Conservation (phyloP, 2,329 filamentous ascomycete species). For the Xylariaceae sp. region DNA sequence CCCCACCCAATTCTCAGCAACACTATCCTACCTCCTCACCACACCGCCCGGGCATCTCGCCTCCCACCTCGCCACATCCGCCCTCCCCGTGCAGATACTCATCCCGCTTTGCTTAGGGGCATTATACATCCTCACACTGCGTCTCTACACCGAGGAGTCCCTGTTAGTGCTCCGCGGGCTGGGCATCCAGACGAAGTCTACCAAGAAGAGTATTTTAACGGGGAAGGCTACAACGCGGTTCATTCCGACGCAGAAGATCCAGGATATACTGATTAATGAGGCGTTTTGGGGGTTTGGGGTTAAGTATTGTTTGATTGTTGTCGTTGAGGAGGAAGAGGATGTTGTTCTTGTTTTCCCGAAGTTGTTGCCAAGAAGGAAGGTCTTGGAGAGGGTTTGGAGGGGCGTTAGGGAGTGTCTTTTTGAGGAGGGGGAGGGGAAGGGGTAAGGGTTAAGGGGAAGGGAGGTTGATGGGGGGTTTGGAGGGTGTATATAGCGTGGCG, state of each 20-base stretch:
- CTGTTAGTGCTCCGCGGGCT: slow-evolving; percentile 83
- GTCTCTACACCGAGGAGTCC: slow-evolving; percentile 66
- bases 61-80: slow-evolving; percentile 30
- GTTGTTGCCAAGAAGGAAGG: slow-evolving; percentile 66
- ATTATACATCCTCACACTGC: slow-evolving; percentile 43
- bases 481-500: not conserved
- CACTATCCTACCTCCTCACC: slow-evolving; percentile 14
- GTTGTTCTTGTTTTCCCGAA: slow-evolving; percentile 93
- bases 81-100: slow-evolving; percentile 41
- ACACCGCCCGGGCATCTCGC: slow-evolving; percentile 31
- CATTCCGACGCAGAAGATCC: slow-evolving; percentile 88
- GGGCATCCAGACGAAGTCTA: slow-evolving; percentile 82
- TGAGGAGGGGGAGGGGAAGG: slow-evolving; percentile 44
- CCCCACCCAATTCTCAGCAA: slow-evolving; percentile 21
- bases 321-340: slow-evolving; percentile 83
- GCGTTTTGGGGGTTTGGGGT: slow-evolving; percentile 92
- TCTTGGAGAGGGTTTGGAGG: slow-evolving; percentile 88
- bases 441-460: slow-evolving; percentile 28
- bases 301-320: slow-evolving; percentile 80
- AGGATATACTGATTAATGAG: slow-evolving; percentile 92
- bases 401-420: slow-evolving; percentile 79
- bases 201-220: slow-evolving; percentile 29
- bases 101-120: slow-evolving; percentile 34
- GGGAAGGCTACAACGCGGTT: slow-evolving; percentile 45
- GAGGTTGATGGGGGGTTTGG: slow-evolving; percentile 5